Base-by-base conservation (phyloP, 768 basidiomycete species). In the Crucibulum laeve region DNA sequence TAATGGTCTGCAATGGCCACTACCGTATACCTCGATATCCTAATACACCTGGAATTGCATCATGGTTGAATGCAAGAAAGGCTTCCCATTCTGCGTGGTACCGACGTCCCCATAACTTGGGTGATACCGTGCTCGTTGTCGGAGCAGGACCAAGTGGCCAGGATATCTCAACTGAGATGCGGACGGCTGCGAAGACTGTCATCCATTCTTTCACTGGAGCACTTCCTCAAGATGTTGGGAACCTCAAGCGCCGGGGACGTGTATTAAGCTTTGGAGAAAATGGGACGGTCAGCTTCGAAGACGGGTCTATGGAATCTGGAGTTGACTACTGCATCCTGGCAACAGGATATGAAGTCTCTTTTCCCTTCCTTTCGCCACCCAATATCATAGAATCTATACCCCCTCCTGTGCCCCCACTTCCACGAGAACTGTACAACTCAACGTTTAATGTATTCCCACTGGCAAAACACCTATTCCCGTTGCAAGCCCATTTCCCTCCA, bases 1-100 rank as follows among this genome's bases (percentile, higher is more conserved):
- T 91, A 26, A 59, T 91, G 22, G 71, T 89, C 22, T 84, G 84
- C 33, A 91, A 87, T 45, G 90, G 90, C 0, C 88, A 89, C 56
- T 81, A 86, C 56, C 70, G 69, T 32, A 52, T 73, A 6, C 90
- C 90, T 1, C 74, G 77, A 15, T 74, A 79, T 45, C 87, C 87
- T 2, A 46, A 62, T 33, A 70, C 71, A 6, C 76, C 80, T 3
- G 88, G 89, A 1, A 53, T 91, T 4, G 58, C 63, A 10, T 46
- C 61, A 8, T 91, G 89, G 88, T 52, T 82, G 1, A 58, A 58
- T 1, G 51, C 61, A 3, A 65, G 73, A 18, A 74, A 64, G 43
- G 84, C 81, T 0, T 68, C 61, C 2, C 89, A 92, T 59, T 77
- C 89, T 0, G 75, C 77, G 3, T 82, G 71, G 67, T 91, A 88